A percentile compares a stretch with the other conserved stretches of the same genome.
Evolutionary conservation across 768 basidiomycete species (phyloP).

Genomic region (Lactifluus subvellereus): DNA sequence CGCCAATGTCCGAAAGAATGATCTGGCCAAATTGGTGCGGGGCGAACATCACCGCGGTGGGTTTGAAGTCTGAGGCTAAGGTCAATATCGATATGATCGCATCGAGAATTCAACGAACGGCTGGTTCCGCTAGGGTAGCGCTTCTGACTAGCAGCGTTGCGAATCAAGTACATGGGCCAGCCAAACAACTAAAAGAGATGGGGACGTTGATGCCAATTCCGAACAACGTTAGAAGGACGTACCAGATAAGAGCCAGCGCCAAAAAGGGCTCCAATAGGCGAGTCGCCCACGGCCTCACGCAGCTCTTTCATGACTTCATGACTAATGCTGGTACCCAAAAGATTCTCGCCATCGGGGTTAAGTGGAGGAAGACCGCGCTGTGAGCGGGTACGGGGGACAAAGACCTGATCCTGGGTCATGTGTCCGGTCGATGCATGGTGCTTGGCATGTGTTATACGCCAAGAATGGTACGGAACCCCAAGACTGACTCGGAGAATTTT

Average conservation of each 20-base stretch:
- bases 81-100: background rate
- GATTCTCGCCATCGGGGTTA: constrained; percentile 61
- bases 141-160: constrained; percentile 81
- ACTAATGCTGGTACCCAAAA: constrained; percentile 56
- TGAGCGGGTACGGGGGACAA: constrained; percentile 86
- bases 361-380: constrained; percentile 58
- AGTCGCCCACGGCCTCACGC: constrained; percentile 85
- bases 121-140: constrained; percentile 74
- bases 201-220: background rate
- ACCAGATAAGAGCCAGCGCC: constrained; percentile 57
- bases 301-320: constrained; percentile 67
- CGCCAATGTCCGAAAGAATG: constrained; percentile 76
- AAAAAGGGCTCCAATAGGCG: constrained; percentile 66
- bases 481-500: constrained; percentile 43
- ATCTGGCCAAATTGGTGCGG: constrained; percentile 73
- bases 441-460: constrained; percentile 90
- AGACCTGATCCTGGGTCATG: constrained; percentile 93
- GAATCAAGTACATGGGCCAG: constrained; percentile 78
- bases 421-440: constrained; percentile 95
- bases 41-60: constrained; percentile 74
- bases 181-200: constrained; percentile 52
- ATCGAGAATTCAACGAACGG: constrained; percentile 46
- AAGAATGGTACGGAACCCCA: constrained; percentile 94
- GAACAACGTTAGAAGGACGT: background rate
- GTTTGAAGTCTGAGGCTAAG: constrained; percentile 58